Evolutionary conservation across 805 yeast genomes (phyloP).

Genomic region (Cyberlindnera maclurae): DNA sequence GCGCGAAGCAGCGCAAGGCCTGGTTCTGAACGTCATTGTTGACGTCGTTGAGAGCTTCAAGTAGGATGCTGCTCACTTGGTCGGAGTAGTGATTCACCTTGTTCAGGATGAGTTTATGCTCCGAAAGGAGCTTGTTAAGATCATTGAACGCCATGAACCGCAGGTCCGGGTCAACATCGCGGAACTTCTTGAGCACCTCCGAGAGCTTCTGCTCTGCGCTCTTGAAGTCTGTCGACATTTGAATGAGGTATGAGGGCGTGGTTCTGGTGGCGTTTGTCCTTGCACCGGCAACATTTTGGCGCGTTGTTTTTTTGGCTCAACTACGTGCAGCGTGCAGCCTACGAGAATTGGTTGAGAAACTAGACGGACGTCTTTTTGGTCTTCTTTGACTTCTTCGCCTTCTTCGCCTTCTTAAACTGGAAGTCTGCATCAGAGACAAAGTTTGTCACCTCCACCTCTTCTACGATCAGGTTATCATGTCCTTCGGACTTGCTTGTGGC

Average conservation of each 20-base stretch:
- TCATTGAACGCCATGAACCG: slow-evolving; percentile 84
- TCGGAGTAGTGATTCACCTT: slow-evolving; percentile 25
- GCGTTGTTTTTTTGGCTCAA: too few species aligned
- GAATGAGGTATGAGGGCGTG: background rate
- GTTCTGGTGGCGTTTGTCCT: background rate
- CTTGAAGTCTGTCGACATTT: slow-evolving; percentile 22
- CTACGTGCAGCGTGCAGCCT: too few species aligned
- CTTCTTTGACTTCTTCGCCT: slow-evolving; percentile 8
- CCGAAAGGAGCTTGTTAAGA: slow-evolving; percentile 39
- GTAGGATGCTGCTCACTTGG: slow-evolving; percentile 33
- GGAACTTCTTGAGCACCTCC: slow-evolving; percentile 36
- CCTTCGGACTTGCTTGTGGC: background rate
- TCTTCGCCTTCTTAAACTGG: slow-evolving; percentile 2
- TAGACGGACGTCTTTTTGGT: slow-evolving; percentile 7
- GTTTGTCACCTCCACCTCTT: slow-evolving; percentile 36
- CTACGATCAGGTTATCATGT: slow-evolving; percentile 30
- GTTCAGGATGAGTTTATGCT: slow-evolving; percentile 22
- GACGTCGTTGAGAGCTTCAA: slow-evolving; percentile 46
- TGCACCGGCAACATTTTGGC: background rate
- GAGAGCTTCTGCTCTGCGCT: slow-evolving; percentile 23
- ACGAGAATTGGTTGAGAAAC: too few species aligned
- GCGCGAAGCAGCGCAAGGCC: slow-evolving; percentile 53
- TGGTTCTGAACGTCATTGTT: slow-evolving; percentile 70
- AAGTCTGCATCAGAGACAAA: slow-evolving; percentile 17
- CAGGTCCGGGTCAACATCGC: slow-evolving; percentile 71